phyloP scores from a whole-genome alignment of 352 stramenopile genomes.

The Ophiocytium majus region DNA sequence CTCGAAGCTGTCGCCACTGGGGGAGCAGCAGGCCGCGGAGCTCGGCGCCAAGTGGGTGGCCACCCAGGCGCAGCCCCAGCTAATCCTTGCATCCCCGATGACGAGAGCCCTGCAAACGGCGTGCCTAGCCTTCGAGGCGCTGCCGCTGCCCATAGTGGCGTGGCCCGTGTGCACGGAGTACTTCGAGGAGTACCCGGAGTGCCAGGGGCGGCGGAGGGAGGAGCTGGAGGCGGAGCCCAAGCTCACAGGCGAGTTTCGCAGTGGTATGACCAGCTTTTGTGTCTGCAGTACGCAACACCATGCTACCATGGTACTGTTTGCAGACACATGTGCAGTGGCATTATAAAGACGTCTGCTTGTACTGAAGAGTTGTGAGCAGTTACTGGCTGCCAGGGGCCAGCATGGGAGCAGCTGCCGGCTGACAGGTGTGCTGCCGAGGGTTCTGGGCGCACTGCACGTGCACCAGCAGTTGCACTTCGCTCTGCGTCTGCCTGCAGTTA shows the following conservation, averaged over 20 bases:
- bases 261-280: too few species aligned
- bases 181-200: constrained; percentile 15
- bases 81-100: neutral
- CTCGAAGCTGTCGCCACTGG: neutral
- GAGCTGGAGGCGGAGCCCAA: constrained; percentile 14
- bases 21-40: neutral
- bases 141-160: constrained; percentile 12
- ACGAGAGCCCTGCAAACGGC: constrained; percentile 22
- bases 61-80: neutral
- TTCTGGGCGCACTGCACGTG: too few species aligned
- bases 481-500: too few species aligned
- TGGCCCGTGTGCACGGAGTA: constrained; percentile 19
- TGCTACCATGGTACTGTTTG: too few species aligned
- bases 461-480: too few species aligned
- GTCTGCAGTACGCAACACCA: too few species aligned
- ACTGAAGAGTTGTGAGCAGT: too few species aligned
- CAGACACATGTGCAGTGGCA: too few species aligned
- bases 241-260: neutral
- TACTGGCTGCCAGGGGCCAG: too few species aligned
- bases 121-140: constrained; percentile 15
- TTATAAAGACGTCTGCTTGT: too few species aligned
- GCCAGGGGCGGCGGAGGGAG: neutral
- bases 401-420: too few species aligned
- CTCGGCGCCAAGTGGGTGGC: constrained; percentile 11
- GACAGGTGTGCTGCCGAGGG: too few species aligned